Evolutionary conservation across 2,329 filamentous ascomycete species (phyloP), one percentile per base, ranked within the genome.

Genomic region (Colletotrichum liaoningense): DNA sequence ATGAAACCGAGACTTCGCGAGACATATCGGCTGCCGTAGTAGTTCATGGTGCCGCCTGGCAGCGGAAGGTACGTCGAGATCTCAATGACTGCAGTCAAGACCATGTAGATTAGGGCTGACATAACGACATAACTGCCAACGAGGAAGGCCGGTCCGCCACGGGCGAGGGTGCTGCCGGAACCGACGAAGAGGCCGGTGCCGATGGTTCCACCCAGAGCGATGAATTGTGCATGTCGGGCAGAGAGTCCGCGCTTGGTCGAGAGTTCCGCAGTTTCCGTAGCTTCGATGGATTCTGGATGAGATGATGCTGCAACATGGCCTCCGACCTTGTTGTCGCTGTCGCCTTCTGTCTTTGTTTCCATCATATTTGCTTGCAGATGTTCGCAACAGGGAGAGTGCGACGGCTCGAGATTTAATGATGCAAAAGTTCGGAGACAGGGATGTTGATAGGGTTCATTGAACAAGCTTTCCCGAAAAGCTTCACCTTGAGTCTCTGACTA

Each of bases 1-100:
- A 86, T 86, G 72, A 89, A 89, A 0, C 87, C 87, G 74, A 88
- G 85, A 0, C 86, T 84, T 77, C 88, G 86, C 75, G 89, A 87
- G 19, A 89, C 85, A 70, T 87, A 89, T 52, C 87, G 84, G 5
- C 28, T 56, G n/a, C 81, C 80, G 54, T 46, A 75, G 35, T 63
- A 60, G 19, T 42, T 28, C 33, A 57, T 63, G 5, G 63, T 55
- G 42, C 66, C 65, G 1, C 73, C 73, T 0, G 33, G 60, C 3
- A 73, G 42, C 30, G 73, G 73, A 19, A 72, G 54, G 30, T 58
- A 91, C 0, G 89, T 65, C 16, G 49, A 26, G 22, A 65, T 57
- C 30, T 56, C 49, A 1, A 65, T 35, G 11, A 65, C 52, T 12
- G 63, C 30, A 11, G 49, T 86, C 77, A 88, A 85, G 77, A 85